Percentiles rank a stretch among this genome's conserved stretches.
phyloP scores from a whole-genome alignment of 139 green algal genomes.

The Chlorella sorokiniana region DNA sequence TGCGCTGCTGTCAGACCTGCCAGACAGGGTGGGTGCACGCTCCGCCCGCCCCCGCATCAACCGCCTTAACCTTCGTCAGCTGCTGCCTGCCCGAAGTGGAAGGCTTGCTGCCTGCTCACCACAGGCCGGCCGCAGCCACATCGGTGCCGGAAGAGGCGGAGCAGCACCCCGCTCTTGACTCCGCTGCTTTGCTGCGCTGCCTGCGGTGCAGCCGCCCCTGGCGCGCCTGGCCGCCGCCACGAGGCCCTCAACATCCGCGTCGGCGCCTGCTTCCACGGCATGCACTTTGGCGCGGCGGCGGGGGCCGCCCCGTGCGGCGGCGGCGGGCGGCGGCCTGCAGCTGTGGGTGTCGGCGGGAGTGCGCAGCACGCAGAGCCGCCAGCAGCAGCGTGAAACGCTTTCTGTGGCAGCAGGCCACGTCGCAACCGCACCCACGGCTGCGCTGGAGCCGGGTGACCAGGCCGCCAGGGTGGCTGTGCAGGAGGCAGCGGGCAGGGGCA shows the following conservation, averaged over 20 bases:
- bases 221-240: conserved; percentile 21
- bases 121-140: too few species aligned
- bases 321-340: conserved; percentile 5
- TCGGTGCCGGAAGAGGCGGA: too few species aligned
- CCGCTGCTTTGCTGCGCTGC: not conserved
- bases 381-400: not conserved
- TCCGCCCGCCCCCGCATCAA: too few species aligned
- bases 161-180: too few species aligned
- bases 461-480: not conserved
- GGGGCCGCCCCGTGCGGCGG: not conserved
- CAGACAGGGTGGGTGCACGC: conserved; percentile 12
- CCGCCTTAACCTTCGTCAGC: not conserved
- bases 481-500: not conserved
- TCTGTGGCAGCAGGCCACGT: not conserved
- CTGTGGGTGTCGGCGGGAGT: not conserved
- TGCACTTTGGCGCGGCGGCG: not conserved
- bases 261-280: conserved; percentile 32
- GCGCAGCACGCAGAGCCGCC: not conserved
- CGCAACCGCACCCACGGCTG: not conserved
- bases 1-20: conserved; percentile 35
- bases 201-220: conserved; percentile 53
- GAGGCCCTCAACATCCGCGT: conserved; percentile 38
- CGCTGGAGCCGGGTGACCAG: too few species aligned
- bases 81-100: not conserved
- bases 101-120: not conserved